phyloP scores from a whole-genome alignment of 2,329 filamentous ascomycete genomes.

The Massarina eburnea region DNA sequence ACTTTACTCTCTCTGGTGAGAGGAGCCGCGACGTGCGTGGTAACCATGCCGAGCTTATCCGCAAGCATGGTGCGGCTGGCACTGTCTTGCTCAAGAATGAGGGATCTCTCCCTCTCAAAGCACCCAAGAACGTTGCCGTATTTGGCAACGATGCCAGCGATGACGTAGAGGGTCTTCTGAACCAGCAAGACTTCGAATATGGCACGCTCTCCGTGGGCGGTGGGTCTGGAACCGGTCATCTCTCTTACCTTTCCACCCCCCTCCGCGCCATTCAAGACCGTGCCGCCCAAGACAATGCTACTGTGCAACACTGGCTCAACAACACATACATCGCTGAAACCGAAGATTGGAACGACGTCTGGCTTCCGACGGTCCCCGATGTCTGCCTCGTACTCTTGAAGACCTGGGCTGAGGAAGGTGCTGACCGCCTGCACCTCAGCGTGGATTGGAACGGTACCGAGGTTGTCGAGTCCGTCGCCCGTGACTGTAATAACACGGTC shows the following conservation, averaged over 20 bases:
- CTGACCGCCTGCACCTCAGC: conserved; percentile 44
- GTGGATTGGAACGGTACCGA: conserved; percentile 46
- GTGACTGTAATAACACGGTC: conserved; percentile 54
- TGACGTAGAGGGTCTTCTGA: conserved; percentile 38
- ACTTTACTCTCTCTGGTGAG: conserved; percentile 39
- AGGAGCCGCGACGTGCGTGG: conserved; percentile 41
- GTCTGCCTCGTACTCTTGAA: conserved; percentile 63
- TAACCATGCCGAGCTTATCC: conserved; percentile 46
- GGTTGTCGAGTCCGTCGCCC: conserved; percentile 50
- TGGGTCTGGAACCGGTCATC: conserved; percentile 46
- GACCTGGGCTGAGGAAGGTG: conserved; percentile 52
- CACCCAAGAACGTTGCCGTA: conserved; percentile 51
- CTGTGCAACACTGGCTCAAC: conserved; percentile 51
- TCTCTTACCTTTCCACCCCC: conserved; percentile 46
- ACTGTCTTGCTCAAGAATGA: conserved; percentile 54
- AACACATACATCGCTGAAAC: conserved; percentile 43
- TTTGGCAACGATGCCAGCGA: conserved; percentile 54
- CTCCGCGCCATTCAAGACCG: conserved; percentile 44
- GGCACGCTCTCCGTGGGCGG: conserved; percentile 50
- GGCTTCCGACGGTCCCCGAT: conserved; percentile 29
- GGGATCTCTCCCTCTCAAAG: conserved; percentile 55
- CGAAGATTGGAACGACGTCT: conserved; percentile 22
- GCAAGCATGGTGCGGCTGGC: conserved; percentile 45
- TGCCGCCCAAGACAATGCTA: conserved; percentile 28
- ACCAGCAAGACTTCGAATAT: conserved; percentile 36